Evolutionary conservation across 129 eudicot genomes (phyloP), one percentile per base, ranked within the genome.

Genomic region (Mikania micrantha): DNA sequence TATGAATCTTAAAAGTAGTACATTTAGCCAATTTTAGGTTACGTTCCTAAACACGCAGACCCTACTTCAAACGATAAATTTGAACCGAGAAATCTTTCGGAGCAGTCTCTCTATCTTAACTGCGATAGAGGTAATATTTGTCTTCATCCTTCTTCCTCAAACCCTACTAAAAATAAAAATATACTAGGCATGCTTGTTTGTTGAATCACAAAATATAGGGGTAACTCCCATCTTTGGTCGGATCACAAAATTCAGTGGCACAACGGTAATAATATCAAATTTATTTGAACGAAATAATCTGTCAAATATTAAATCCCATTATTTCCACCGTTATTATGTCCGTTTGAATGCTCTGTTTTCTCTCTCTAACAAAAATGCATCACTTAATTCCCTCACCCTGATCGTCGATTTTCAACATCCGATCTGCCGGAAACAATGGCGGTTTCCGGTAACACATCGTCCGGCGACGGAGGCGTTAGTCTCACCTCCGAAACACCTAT

Each of bases 401-500:
- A 67, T 67, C 62, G 9, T 5, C 7, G 21, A n/a, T 12, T 42
- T 64, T n/a, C 0, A 2, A 9, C 27, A 1, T 40, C 60, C 4
- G 31, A 39, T 72, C 54, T 54, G 24, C 71, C 78, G 78, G 80
- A 17, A 66, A 60, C 66, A 44, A 86, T 83, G 88, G 74, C 86
- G 48, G 79, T 61, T 48, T 67, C 92, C 73, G 82, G 61, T 27
- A 70, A 63, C 3, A n/a, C 77, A 35, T 35, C 87, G 36, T 64
- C 66, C 7, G 20, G 38, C 28, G 64, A 77, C 16, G 66, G 67
- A 3, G 39, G 45, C 15, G 72, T 78, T 64, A 63, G 57, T 20
- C 62, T 88, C 61, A 56, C 75, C 35, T 69, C 78, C 16, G 78
- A 69, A 63, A 88, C 95, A 25, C 84, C 92, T n/a, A 76, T 87